phyloP scores from a whole-genome alignment of 2,329 filamentous ascomycete species.

The Zymoseptoria passerinii region DNA sequence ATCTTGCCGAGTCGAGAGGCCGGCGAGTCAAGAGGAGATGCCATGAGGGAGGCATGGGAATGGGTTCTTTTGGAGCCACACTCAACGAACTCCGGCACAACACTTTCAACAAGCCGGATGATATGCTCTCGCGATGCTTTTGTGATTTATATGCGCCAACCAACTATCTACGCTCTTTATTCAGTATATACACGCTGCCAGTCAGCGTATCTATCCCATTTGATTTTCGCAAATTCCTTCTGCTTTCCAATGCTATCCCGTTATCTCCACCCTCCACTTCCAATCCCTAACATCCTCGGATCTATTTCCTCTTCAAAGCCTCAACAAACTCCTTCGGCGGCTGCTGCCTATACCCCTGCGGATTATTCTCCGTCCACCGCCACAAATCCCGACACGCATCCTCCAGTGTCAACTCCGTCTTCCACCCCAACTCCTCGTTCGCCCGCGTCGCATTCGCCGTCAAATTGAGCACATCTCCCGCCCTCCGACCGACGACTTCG shows the following conservation, averaged over 20 bases:
- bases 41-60: too few species aligned
- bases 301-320: conserved; percentile 29
- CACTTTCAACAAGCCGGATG: not conserved
- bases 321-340: conserved; percentile 77
- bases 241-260: not conserved
- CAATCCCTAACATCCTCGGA: not conserved
- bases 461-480: conserved; percentile 87
- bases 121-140: not conserved
- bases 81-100: not conserved
- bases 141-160: not conserved
- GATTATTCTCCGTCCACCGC: conserved; percentile 96
- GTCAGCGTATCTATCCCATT: not conserved
- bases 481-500: conserved; percentile 71
- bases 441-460: conserved; percentile 85
- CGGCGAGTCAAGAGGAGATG: not conserved
- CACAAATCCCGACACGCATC: conserved; percentile 90
- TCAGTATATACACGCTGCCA: not conserved
- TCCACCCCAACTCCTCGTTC: conserved; percentile 85
- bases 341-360: conserved; percentile 84
- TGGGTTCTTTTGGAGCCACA: not conserved
- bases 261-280: not conserved
- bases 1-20: not conserved
- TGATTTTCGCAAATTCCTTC: not conserved
- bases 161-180: not conserved
- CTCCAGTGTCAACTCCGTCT: conserved; percentile 82